A percentile compares a stretch with the other conserved stretches of the same genome.
phyloP scores from a whole-genome alignment of 2,329 filamentous ascomycete genomes.

The Arthrinium phaeospermum region DNA sequence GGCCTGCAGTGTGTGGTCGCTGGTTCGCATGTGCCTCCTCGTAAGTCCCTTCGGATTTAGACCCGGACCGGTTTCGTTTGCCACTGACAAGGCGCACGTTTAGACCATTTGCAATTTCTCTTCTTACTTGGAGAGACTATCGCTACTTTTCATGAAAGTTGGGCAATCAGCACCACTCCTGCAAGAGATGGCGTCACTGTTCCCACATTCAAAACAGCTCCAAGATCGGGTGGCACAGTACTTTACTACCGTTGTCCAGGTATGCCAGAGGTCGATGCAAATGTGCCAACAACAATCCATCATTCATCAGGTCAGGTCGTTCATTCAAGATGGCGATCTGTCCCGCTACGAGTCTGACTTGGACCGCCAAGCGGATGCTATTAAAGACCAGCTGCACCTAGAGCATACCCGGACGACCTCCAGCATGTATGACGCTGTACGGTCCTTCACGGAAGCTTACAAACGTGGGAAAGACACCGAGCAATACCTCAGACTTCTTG shows the following conservation, averaged over 20 bases:
- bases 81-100: neutral
- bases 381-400: conserved; percentile 39
- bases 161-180: conserved; percentile 48
- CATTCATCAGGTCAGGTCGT: conserved; percentile 38
- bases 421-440: neutral
- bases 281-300: conserved; percentile 43
- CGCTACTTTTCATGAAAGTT: conserved; percentile 46
- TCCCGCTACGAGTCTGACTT: conserved; percentile 42
- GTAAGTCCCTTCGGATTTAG: conserved; percentile 35
- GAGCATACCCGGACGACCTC: conserved; percentile 22
- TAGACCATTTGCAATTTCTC: conserved; percentile 40
- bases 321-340: conserved; percentile 40
- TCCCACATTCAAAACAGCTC: conserved; percentile 44
- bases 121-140: conserved; percentile 46
- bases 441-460: neutral
- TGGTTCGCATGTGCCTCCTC: conserved; percentile 48
- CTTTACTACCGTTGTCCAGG: conserved; percentile 44
- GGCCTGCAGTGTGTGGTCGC: conserved; percentile 50
- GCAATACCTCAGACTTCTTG: conserved; percentile 36
- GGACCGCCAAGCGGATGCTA: conserved; percentile 40
- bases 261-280: conserved; percentile 44
- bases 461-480: conserved; percentile 23
- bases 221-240: conserved; percentile 47
- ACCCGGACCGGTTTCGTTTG: conserved; percentile 24
- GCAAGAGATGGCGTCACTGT: conserved; percentile 45